Evolutionary conservation across 306 rosid genomes (phyloP), one percentile per base, ranked within the genome.

Genomic region (Trifolium dubium): DNA sequence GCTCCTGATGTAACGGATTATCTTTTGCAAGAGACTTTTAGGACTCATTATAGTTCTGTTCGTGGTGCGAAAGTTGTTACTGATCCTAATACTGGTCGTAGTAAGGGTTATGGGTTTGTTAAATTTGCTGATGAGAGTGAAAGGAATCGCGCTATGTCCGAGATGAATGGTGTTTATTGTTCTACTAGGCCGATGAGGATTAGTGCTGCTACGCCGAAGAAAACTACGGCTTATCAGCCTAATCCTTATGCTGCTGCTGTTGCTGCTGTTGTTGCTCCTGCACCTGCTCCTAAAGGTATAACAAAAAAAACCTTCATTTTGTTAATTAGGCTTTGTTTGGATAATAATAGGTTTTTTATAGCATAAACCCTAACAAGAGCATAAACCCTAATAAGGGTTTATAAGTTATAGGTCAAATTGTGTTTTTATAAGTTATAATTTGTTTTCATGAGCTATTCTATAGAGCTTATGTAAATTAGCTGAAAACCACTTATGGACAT

Each of bases 1-100:
- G 96, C 98, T 8, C 97, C 96, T n/a, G 98, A 93, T 62, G 98
- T 93, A 34, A 91, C 96, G 2, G 97, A 93, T 79, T 91, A 84
- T 55, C 86, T 85, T 18, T 82, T 93, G 30, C 97, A 91, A 82
- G 97, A 93, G 75, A 91, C 96, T 3, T 93, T 93, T 75, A 80
- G 89, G 51, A 75, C 76, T 11, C 85, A 86, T 17, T 88, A 93
- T 80, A 85, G 87, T 1, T 89, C 97, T 3, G 96, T 93, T 73
- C 89, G 96, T 31, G 97, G 97, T 67, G 98, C 98, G 46, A 93
- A 90, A 76, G 98, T 93, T 51, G 97, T 93, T 40, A 90, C 87
- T 43, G 98, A 93, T 74, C 85, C 98, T 11, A 89, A 86, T 73
- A 93, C 98, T 0, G 92, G 92, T 10, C 88, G 92, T 12, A 83